Conservation (phyloP, 331 rosid genomes). For the Phaseolus coccineus region DNA sequence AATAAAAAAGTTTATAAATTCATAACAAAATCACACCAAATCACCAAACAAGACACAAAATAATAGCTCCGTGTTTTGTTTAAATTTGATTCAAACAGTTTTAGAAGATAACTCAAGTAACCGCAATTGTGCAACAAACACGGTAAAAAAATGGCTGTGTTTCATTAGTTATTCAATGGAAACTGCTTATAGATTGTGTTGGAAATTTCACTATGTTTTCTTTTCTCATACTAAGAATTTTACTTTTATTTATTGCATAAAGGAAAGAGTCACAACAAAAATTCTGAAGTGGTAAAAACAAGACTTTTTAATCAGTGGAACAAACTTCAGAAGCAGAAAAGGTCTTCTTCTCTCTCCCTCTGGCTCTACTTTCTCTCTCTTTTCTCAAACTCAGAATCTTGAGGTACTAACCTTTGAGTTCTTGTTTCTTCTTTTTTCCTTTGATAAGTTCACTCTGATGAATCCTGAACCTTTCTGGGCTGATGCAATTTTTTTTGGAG, state of each 20-base stretch:
- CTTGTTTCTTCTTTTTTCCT: conserved; percentile 12
- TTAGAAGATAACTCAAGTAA: neutral
- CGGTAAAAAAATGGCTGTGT: neutral
- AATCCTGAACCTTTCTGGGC: neutral
- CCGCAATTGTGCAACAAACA: neutral
- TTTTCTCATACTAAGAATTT: neutral
- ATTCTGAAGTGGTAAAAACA: conserved; percentile 32
- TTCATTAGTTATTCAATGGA: neutral
- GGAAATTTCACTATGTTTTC: neutral
- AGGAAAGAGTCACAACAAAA: neutral
- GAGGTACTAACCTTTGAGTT: conserved; percentile 33
- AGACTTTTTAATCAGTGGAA: conserved; percentile 27
- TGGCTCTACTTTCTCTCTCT: neutral
- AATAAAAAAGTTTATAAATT: neutral
- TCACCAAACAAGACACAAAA: neutral
- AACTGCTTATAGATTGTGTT: neutral
- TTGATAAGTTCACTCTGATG: conserved; percentile 32
- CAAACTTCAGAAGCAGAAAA: conserved; percentile 22
- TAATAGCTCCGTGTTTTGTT: neutral
- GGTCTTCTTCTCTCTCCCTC: conserved; percentile 13
- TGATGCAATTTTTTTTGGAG: neutral
- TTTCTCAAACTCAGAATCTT: conserved; percentile 40
- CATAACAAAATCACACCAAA: neutral
- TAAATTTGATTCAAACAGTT: neutral
- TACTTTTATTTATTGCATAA: neutral